phyloP scores from a whole-genome alignment of 495 filamentous ascomycete species.

The Xylaria acuta region DNA sequence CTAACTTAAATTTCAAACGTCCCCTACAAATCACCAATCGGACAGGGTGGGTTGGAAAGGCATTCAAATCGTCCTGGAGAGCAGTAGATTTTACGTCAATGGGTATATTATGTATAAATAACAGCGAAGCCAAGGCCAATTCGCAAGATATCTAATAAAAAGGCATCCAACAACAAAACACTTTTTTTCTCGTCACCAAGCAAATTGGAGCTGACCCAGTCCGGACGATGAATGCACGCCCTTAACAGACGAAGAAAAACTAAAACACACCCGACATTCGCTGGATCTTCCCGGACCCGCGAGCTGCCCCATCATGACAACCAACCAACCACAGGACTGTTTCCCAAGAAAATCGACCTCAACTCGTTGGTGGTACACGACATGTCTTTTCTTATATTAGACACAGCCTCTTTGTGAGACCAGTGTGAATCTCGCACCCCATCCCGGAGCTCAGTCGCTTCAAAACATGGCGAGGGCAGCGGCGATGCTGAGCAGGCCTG shows the following conservation, averaged over 20 bases:
- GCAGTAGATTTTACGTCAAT: conserved; percentile 29
- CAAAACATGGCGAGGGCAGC: conserved; percentile 48
- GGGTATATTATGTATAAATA: conserved; percentile 43
- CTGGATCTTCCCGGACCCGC: conserved; percentile 12
- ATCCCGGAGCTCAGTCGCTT: neutral
- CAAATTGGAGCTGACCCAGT: neutral
- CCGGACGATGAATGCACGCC: neutral
- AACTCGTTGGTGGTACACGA: neutral
- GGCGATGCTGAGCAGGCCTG: conserved; percentile 38
- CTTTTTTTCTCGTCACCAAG: conserved; percentile 6
- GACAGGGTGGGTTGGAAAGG: neutral
- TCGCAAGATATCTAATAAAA: conserved; percentile 28
- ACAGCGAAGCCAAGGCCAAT: conserved; percentile 32
- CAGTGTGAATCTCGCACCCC: neutral
- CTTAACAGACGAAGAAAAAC: neutral
- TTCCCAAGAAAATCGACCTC: neutral
- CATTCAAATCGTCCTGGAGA: no score
- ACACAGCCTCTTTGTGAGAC: neutral
- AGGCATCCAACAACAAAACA: conserved; percentile 14
- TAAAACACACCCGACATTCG: neutral
- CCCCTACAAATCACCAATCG: neutral
- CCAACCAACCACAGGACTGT: neutral
- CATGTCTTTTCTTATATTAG: conserved; percentile 11
- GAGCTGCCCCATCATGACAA: neutral
- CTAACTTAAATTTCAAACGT: neutral